Percentiles rank a stretch among this genome's conserved stretches.
phyloP scores from a whole-genome alignment of 345 rosid species.

The Corchorus olitorius region DNA sequence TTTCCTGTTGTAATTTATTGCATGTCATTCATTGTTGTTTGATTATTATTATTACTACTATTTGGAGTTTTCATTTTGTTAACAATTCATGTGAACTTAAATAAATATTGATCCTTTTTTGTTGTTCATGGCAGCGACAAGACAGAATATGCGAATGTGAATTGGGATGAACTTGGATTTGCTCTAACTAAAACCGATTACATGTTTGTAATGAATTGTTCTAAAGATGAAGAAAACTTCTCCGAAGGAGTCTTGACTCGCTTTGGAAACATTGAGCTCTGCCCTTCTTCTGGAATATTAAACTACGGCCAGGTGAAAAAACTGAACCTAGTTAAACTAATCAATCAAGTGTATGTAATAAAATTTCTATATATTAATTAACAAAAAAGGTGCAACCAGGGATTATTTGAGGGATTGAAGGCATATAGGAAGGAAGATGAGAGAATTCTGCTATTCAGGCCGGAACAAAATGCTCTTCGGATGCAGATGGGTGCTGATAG shows the following conservation, averaged over 20 bases:
- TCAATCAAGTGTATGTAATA: background rate
- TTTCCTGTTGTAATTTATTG: background rate
- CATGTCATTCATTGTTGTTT: background rate
- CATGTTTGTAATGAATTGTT: conserved; percentile 47
- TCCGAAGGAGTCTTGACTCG: conserved; percentile 29
- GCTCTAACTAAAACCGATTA: conserved; percentile 40
- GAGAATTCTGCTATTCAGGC: conserved; percentile 49
- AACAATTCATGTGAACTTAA: background rate
- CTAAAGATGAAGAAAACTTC: conserved; percentile 25
- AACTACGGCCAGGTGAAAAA: conserved; percentile 51
- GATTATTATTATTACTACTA: background rate
- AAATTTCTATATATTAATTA: no score
- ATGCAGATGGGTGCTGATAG: conserved; percentile 62
- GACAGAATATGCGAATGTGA: conserved; percentile 24
- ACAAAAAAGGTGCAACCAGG: conserved; percentile 28
- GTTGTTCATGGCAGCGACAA: background rate
- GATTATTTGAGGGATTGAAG: conserved; percentile 51
- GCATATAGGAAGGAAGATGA: conserved; percentile 59
- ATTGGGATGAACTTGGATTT: conserved; percentile 52
- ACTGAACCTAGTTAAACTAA: no score
- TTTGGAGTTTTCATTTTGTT: background rate
- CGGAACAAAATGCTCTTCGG: conserved; percentile 52
- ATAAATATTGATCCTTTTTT: background rate
- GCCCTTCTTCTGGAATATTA: conserved; percentile 43
- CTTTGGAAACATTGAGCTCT: conserved; percentile 40